Base-by-base conservation (phyloP, 78 protist species). In the Dictyostelium firmibasis region DNA sequence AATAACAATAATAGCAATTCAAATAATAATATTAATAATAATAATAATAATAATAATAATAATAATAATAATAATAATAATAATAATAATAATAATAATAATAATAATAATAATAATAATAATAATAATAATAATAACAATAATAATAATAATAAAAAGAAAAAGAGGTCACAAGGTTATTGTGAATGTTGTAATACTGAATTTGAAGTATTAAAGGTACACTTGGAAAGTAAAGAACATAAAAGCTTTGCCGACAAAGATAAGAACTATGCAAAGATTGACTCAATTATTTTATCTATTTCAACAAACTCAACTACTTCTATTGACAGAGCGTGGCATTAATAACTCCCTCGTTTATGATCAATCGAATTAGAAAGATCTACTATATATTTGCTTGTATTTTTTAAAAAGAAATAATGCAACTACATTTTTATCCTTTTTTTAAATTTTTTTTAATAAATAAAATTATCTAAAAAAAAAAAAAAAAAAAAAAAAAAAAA, bases 121-220 rank as follows among this genome's bases (percentile, higher is more conserved):
- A 50, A 23, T 50, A 67, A 16, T 11, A 29, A 33, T 11, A 72
- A 44, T 70, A 41, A 38, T 38, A 85, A 72, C 74, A 83, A 83
- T 62, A 50, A 82, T 36, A 13, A 20, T 20, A 85, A 85, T 18
- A 70, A 35, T 41, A 86, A 75, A 77, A 86, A 86, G 78, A 86
- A 86, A 41, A 86, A 86, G 85, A 77, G 67, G 29, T 86, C 85
- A 27, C 92, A 86, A 29, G 92, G 92, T 35, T 86, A 86, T 53
- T 86, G 92, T 53, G 92, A 86, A 77, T 86, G 92, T 77, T 86
- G 92, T 77, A 86, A 86, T 41, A 77, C 84, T 14, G 92, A 86
- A 62, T 86, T 77, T 86, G 92, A 86, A 44, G 64, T 35, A 13
- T 36, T 86, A 77, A 86, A 86, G 41, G 11, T 84, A 16, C 92